These are phyloP conservation scores for Cutaneotrichosporon sp. DNA, from an alignment of 1,284 basidiomycete species.

Conservation along the genomic window DNA sequence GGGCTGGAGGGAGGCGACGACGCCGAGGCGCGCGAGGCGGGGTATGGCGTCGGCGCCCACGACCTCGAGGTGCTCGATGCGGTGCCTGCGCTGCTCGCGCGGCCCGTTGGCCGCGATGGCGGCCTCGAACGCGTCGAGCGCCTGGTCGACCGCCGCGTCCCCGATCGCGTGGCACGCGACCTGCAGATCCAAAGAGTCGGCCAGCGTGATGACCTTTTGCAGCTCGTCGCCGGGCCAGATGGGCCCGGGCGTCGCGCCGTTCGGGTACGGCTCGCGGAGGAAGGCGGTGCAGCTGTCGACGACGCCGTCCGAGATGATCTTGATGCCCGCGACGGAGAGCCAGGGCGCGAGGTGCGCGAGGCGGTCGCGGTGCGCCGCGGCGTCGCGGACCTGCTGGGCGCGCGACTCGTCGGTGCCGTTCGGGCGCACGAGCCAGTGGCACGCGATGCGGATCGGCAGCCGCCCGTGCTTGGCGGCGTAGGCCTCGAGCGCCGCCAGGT, in stretches of 20 bases:
- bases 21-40: conserved; percentile 31
- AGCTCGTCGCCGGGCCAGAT: conserved; percentile 38
- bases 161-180: conserved; percentile 42
- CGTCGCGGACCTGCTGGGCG: conserved; percentile 22
- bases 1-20: conserved; percentile 42
- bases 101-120: conserved; percentile 30
- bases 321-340: conserved; percentile 37
- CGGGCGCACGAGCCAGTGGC: conserved; percentile 34
- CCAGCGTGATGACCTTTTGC: conserved; percentile 28
- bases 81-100: conserved; percentile 23
- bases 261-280: conserved; percentile 35
- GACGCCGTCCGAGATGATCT: conserved; percentile 43
- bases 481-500: conserved; percentile 34
- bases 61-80: conserved; percentile 43
- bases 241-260: conserved; percentile 30
- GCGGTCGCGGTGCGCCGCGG: conserved; percentile 29
- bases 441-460: conserved; percentile 35
- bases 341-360: conserved; percentile 21
- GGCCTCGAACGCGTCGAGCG: conserved; percentile 36
- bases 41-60: conserved; percentile 28
- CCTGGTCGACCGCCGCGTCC: conserved; percentile 39
- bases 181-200: conserved; percentile 37
- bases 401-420: conserved; percentile 25
- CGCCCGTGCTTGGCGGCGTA: conserved; percentile 14
- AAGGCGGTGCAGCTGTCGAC: conserved; percentile 42